Percentiles rank a stretch among this genome's conserved stretches.
Evolutionary conservation across 2,329 filamentous ascomycete genomes (phyloP).

Genomic region (Aspergillus brunneoviolaceus): DNA sequence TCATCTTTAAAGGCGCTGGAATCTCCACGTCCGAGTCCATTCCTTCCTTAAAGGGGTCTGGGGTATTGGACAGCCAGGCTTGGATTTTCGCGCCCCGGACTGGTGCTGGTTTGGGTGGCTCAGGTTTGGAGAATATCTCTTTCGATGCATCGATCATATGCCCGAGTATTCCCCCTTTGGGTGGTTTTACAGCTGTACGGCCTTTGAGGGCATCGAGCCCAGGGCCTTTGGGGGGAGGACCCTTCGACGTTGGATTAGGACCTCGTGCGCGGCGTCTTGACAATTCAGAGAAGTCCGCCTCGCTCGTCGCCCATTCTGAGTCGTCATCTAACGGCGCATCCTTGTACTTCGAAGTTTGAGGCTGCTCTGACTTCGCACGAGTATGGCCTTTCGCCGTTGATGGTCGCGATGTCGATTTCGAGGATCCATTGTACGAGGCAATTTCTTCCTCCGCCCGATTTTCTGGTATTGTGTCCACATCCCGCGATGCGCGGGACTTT

Average conservation of each 20-base stretch:
- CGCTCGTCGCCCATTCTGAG: constrained; percentile 38
- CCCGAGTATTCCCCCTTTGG: constrained; percentile 44
- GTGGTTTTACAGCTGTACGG: constrained; percentile 28
- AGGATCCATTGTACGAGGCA: constrained; percentile 16
- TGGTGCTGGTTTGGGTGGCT: constrained; percentile 40
- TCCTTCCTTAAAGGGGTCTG: constrained; percentile 55
- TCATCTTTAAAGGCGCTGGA: constrained; percentile 43
- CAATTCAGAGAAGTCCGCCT: constrained; percentile 41
- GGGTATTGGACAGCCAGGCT: constrained; percentile 60
- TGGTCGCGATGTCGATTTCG: constrained; percentile 23
- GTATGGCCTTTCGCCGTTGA: constrained; percentile 25
- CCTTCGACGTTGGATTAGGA: constrained; percentile 19
- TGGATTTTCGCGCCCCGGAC: constrained; percentile 56
- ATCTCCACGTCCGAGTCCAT: constrained; percentile 36
- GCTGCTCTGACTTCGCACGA: constrained; percentile 24
- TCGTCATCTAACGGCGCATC: constrained; percentile 32
- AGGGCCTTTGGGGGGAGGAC: constrained; percentile 2
- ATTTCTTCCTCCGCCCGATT: constrained; percentile 22
- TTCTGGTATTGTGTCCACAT: constrained; percentile 22
- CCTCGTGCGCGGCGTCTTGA: constrained; percentile 37
- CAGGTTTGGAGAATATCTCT: constrained; percentile 47
- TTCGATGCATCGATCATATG: constrained; percentile 47
- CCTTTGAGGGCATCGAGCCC: constrained; percentile 18
- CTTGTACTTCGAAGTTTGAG: constrained; percentile 25
- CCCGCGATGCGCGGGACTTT: constrained; percentile 21